Evolutionary conservation across 768 basidiomycete species (phyloP).

Genomic region (Rhizopogon roseolus): DNA sequence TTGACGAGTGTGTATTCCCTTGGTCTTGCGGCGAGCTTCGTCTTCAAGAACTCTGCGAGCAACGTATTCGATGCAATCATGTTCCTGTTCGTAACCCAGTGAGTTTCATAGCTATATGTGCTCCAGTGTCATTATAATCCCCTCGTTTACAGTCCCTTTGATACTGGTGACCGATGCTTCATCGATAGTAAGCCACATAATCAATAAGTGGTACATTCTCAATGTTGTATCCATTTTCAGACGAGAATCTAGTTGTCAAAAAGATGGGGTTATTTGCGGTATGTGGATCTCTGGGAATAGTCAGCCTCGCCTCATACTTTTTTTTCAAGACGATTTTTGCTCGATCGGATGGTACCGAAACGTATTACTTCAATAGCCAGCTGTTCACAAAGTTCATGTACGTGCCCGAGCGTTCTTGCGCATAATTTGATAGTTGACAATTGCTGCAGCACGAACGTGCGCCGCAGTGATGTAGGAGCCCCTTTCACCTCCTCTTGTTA

Average conservation of each 20-base stretch:
- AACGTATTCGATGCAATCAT: constrained; percentile 76
- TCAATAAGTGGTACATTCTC: neutral
- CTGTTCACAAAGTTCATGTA: constrained; percentile 74
- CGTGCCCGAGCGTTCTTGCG: constrained; percentile 14
- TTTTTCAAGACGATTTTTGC: constrained; percentile 56
- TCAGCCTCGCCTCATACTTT: neutral
- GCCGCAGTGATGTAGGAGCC: constrained; percentile 57
- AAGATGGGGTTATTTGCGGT: constrained; percentile 78
- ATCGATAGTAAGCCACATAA: constrained; percentile 45
- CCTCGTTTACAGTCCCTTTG: constrained; percentile 51
- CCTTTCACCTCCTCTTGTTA: neutral
- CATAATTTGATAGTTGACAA: neutral
- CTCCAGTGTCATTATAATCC: constrained; percentile 3
- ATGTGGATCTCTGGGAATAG: constrained; percentile 11
- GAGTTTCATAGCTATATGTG: constrained; percentile 23
- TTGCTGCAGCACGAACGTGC: constrained; percentile 55
- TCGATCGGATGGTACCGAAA: constrained; percentile 70
- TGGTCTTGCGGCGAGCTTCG: constrained; percentile 70
- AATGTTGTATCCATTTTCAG: constrained; percentile 22
- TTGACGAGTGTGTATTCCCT: constrained; percentile 71
- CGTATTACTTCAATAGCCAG: constrained; percentile 79
- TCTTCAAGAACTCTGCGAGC: constrained; percentile 74
- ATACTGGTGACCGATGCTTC: constrained; percentile 80
- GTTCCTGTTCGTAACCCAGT: constrained; percentile 84
- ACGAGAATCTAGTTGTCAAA: constrained; percentile 71